These are phyloP conservation scores for Podospora fimiseda DNA, from an alignment of 495 filamentous ascomycete species.

Conservation along the genomic window DNA sequence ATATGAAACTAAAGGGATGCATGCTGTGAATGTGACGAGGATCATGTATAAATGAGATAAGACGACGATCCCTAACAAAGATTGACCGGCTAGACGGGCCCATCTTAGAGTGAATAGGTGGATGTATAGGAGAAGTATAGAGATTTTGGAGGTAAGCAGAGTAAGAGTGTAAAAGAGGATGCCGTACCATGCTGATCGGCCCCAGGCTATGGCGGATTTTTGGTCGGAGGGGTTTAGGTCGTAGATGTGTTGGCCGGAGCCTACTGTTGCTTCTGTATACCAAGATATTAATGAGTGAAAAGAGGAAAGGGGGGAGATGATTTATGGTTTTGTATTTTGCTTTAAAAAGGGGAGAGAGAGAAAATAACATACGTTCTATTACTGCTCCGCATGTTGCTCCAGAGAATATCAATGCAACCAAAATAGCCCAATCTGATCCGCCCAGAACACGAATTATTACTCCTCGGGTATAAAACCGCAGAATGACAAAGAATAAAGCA, in stretches of 20 bases:
- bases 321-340: no score
- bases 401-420: slow-evolving; percentile 23
- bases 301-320: no score
- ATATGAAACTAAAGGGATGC: slow-evolving; percentile 25
- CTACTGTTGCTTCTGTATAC: slow-evolving; percentile 18
- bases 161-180: slow-evolving; percentile 24
- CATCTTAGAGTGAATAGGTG: slow-evolving; percentile 34
- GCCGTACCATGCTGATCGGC: slow-evolving; percentile 25
- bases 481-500: slow-evolving; percentile 22
- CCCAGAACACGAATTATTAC: slow-evolving; percentile 22
- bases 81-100: slow-evolving; percentile 25
- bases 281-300: no score
- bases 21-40: slow-evolving; percentile 22
- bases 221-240: slow-evolving; percentile 23
- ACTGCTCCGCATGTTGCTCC: slow-evolving; percentile 17
- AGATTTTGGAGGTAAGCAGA: slow-evolving; percentile 30
- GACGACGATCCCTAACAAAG: slow-evolving; percentile 22
- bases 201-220: slow-evolving; percentile 16
- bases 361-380: slow-evolving; percentile 21
- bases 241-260: slow-evolving; percentile 25
- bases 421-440: slow-evolving; percentile 26
- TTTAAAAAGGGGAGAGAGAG: neutral
- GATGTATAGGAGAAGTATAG: slow-evolving; percentile 35
- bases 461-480: slow-evolving; percentile 27
- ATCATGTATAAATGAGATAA: slow-evolving; percentile 20